A percentile compares a stretch with the other conserved stretches of the same genome.
Conservation (phyloP, 1,284 basidiomycete genomes). For the Boletellus dicymbophilus region DNA sequence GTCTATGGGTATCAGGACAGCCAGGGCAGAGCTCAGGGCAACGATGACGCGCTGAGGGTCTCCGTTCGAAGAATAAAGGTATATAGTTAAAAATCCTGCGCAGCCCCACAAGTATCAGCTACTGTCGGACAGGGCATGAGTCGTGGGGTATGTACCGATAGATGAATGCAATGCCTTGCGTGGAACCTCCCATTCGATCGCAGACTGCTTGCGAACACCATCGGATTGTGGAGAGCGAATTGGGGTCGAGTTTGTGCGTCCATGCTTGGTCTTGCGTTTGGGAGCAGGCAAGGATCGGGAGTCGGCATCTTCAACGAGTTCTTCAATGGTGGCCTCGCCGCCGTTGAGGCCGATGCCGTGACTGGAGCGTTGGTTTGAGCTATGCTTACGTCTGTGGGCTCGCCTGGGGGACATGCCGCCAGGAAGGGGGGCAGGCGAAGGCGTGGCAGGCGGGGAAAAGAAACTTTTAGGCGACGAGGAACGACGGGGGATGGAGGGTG, state of each 20-base stretch:
- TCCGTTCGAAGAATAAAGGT: conserved; percentile 67
- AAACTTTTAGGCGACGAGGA: conserved; percentile 48
- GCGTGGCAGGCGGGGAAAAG: conserved; percentile 30
- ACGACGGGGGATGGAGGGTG: conserved; percentile 36
- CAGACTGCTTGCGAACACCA: conserved; percentile 18
- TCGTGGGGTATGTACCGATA: conserved; percentile 64
- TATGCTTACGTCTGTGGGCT: conserved; percentile 16
- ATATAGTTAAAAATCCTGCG: conserved; percentile 82
- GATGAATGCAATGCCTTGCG: conserved; percentile 90
- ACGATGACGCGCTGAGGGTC: conserved; percentile 61
- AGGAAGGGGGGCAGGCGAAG: conserved; percentile 8
- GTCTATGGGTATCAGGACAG: conserved; percentile 77
- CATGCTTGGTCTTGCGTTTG: conserved; percentile 19
- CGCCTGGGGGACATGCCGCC: conserved; percentile 22
- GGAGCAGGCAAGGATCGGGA: conserved; percentile 10
- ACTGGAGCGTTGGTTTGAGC: conserved; percentile 13
- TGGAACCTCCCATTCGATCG: conserved; percentile 82
- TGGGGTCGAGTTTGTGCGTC: conserved; percentile 12
- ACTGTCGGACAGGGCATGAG: conserved; percentile 1
- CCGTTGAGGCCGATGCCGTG: conserved; percentile 5
- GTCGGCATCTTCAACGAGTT: conserved; percentile 27
- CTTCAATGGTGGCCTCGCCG: conserved; percentile 24
- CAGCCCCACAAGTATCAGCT: conserved; percentile 2
- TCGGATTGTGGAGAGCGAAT: conserved; percentile 8
- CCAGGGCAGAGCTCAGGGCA: conserved; percentile 67